These are phyloP conservation scores for Diaporthe velutina DNA, from an alignment of 2,329 filamentous ascomycete species.

Conservation along the genomic window DNA sequence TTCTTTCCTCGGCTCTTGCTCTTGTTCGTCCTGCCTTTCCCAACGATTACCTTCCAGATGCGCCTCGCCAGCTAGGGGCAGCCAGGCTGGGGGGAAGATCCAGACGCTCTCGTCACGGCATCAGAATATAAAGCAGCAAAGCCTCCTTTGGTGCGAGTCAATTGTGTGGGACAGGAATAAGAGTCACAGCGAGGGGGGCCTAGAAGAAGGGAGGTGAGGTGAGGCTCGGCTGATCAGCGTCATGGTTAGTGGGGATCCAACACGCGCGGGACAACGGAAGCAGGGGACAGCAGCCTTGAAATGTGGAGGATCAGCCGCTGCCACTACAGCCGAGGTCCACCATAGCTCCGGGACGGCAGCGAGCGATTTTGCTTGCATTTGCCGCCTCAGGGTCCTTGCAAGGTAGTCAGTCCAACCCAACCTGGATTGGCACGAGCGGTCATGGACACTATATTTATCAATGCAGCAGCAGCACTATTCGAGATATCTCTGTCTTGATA, in stretches of 20 bases:
- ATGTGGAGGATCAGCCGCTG: conserved; percentile 33
- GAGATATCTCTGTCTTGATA: no score
- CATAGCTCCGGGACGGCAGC: conserved; percentile 2
- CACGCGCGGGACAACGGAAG: conserved; percentile 29
- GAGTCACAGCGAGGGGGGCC: background rate
- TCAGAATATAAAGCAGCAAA: background rate
- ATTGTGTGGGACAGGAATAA: background rate
- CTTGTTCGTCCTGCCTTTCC: background rate
- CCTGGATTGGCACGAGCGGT: background rate
- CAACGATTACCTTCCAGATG: background rate
- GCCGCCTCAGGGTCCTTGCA: conserved; percentile 1
- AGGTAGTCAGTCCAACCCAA: background rate
- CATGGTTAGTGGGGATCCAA: conserved; percentile 33
- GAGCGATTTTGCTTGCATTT: background rate
- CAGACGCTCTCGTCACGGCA: conserved; percentile 32
- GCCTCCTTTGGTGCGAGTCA: background rate
- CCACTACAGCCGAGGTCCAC: conserved; percentile 13
- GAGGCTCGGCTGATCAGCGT: conserved; percentile 37
- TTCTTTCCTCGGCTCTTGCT: background rate
- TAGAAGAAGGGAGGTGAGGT: conserved; percentile 21
- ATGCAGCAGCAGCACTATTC: no score
- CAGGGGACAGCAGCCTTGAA: conserved; percentile 10
- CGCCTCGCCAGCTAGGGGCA: conserved; percentile 32
- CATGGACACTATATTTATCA: background rate
- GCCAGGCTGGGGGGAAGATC: conserved; percentile 19